phyloP scores from a whole-genome alignment of 495 filamentous ascomycete species.

The Margaritispora aquatica region DNA sequence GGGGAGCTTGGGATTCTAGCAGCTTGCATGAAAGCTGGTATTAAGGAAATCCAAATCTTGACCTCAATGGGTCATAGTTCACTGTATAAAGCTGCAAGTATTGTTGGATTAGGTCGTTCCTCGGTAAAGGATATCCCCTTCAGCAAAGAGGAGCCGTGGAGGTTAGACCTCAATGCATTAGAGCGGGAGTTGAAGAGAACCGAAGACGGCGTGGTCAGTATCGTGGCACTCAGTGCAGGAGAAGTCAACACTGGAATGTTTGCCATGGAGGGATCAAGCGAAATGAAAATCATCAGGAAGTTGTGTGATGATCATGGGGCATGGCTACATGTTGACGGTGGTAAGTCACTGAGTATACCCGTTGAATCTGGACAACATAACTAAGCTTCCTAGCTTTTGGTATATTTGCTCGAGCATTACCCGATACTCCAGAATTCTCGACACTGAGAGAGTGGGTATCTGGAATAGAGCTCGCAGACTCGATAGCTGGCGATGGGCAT shows the following conservation, averaged over 20 bases:
- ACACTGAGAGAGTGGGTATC: conserved; percentile 45
- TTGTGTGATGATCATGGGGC: conserved; percentile 69
- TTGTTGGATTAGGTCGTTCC: conserved; percentile 71
- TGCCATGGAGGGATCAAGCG: conserved; percentile 50
- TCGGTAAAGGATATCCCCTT: conserved; percentile 54
- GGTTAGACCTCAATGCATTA: conserved; percentile 57
- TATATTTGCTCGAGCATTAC: conserved; percentile 65
- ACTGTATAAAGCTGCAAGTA: conserved; percentile 70
- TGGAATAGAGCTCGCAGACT: conserved; percentile 81
- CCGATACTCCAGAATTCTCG: conserved; percentile 51
- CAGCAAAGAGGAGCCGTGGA: conserved; percentile 48
- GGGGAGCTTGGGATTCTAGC: conserved; percentile 63
- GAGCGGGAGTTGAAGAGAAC: conserved; percentile 38
- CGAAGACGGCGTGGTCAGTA: conserved; percentile 54
- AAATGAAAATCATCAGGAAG: conserved; percentile 57
- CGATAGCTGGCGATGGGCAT: conserved; percentile 79
- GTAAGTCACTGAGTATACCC: too few species aligned
- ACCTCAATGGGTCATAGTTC: conserved; percentile 81
- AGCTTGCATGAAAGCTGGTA: conserved; percentile 54
- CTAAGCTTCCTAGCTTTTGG: conserved; percentile 59
- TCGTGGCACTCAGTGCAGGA: conserved; percentile 73
- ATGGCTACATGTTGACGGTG: conserved; percentile 89
- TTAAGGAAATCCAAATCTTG: conserved; percentile 67
- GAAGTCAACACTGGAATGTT: conserved; percentile 92
- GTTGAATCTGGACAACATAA: too few species aligned